These are phyloP conservation scores for Verticillium longisporum DNA, from an alignment of 2,329 filamentous ascomycete species.

Conservation along the genomic window DNA sequence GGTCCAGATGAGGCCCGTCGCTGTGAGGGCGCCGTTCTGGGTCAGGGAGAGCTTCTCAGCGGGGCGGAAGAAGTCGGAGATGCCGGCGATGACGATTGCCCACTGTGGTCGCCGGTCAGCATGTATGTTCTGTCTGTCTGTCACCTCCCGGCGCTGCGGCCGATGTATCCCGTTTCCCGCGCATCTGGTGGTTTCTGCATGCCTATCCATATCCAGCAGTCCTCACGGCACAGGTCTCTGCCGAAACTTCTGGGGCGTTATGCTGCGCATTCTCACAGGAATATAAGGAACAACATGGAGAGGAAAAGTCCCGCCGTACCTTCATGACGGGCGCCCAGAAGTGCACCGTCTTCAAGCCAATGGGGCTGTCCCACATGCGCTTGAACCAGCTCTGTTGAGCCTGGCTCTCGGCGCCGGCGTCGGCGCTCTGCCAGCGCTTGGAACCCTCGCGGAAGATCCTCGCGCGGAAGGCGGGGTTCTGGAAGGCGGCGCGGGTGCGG, in stretches of 20 bases:
- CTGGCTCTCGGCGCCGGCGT: conserved; percentile 38
- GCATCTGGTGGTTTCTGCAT: too few relatives aligned
- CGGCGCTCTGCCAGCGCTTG: conserved; percentile 67
- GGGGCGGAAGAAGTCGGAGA: conserved; percentile 86
- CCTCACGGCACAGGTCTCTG: too few relatives aligned
- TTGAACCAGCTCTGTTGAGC: conserved; percentile 54
- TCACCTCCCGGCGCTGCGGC: too few relatives aligned
- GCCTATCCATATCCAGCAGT: too few relatives aligned
- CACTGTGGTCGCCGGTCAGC: conserved; percentile 50
- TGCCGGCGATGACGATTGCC: conserved; percentile 85
- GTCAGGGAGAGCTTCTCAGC: conserved; percentile 88
- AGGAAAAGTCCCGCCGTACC: conserved; percentile 20
- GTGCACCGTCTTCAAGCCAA: conserved; percentile 89
- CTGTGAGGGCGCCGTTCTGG: conserved; percentile 84
- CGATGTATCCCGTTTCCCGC: too few relatives aligned
- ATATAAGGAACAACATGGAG: too few relatives aligned
- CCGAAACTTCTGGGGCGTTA: too few relatives aligned
- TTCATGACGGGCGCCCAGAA: conserved; percentile 99
- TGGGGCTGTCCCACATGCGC: conserved; percentile 75
- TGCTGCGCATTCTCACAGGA: too few relatives aligned
- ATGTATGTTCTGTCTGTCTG: too few relatives aligned
- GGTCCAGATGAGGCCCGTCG: conserved; percentile 94
- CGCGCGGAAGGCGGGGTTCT: conserved; percentile 31
- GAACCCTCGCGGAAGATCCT: conserved; percentile 31
- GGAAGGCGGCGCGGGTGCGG: conserved; percentile 50